Percentiles rank a stretch among this genome's conserved stretches.
phyloP scores from a whole-genome alignment of 1,284 basidiomycete genomes.

The Melampsora larici-populina region DNA sequence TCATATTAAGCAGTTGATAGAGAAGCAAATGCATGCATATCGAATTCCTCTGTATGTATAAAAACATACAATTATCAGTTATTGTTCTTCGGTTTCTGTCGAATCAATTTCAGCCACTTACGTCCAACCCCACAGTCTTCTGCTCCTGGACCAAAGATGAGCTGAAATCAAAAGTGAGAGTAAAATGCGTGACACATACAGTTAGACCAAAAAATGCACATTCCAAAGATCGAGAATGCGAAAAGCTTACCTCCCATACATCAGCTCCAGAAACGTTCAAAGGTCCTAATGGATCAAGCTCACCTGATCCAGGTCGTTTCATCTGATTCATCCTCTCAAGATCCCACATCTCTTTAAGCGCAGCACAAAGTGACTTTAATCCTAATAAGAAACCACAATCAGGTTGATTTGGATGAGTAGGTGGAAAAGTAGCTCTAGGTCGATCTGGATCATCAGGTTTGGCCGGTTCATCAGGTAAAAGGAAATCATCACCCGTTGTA shows the following conservation, averaged over 20 bases:
- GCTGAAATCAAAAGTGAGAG: not conserved
- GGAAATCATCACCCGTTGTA: conserved; percentile 88
- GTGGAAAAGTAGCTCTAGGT: conserved; percentile 66
- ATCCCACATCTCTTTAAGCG: conserved; percentile 77
- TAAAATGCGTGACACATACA: not conserved
- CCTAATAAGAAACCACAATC: conserved; percentile 94
- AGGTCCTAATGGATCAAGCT: conserved; percentile 38
- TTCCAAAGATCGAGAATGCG: not conserved
- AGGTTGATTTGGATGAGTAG: conserved; percentile 78
- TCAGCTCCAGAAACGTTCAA: conserved; percentile 21
- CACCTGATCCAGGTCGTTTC: conserved; percentile 44
- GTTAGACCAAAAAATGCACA: not conserved
- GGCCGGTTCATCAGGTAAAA: conserved; percentile 56
- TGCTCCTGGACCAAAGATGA: conserved; percentile 23
- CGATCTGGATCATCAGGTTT: conserved; percentile 46
- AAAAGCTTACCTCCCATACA: conserved; percentile 30
- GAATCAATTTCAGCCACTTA: not conserved
- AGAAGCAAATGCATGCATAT: conserved; percentile 36
- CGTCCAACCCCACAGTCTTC: conserved; percentile 28
- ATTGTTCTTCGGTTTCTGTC: not conserved
- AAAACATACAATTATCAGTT: not conserved
- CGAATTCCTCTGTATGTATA: conserved; percentile 13
- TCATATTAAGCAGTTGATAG: conserved; percentile 14
- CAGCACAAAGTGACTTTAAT: conserved; percentile 66
- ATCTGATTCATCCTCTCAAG: conserved; percentile 60